Conservation (phyloP, 2,329 filamentous ascomycete species). For the Fusarium mangiferae region DNA sequence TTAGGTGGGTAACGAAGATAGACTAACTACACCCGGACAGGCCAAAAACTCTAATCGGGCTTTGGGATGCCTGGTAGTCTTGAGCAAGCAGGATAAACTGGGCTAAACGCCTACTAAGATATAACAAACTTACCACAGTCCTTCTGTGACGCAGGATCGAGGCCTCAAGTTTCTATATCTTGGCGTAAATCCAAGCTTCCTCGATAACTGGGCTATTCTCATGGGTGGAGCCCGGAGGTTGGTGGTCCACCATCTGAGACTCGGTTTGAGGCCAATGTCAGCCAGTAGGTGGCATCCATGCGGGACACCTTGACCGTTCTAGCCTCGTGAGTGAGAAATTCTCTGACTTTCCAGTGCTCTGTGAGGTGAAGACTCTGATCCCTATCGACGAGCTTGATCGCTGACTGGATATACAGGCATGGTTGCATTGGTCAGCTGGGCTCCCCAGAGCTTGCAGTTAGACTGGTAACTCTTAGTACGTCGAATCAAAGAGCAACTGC, state of each 20-base stretch:
- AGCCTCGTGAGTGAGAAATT: rapidly evolving
- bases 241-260: rapidly evolving
- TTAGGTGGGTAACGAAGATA: rapidly evolving
- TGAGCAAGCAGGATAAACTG: background rate
- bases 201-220: background rate
- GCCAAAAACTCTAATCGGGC: background rate
- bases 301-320: background rate
- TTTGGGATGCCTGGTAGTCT: background rate
- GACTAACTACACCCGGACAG: background rate
- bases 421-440: rapidly evolving
- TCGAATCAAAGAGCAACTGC: background rate
- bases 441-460: rapidly evolving
- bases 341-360: rapidly evolving
- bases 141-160: rapidly evolving
- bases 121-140: rapidly evolving
- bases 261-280: background rate
- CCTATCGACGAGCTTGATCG: rapidly evolving
- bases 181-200: background rate
- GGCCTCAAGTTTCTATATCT: too few relatives aligned
- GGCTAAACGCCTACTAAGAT: background rate
- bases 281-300: background rate
- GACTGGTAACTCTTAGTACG: background rate
- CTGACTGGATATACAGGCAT: background rate
- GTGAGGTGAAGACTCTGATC: background rate
- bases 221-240: background rate